Conservation (phyloP, 495 filamentous ascomycete species). For the Penicillium parvum region DNA sequence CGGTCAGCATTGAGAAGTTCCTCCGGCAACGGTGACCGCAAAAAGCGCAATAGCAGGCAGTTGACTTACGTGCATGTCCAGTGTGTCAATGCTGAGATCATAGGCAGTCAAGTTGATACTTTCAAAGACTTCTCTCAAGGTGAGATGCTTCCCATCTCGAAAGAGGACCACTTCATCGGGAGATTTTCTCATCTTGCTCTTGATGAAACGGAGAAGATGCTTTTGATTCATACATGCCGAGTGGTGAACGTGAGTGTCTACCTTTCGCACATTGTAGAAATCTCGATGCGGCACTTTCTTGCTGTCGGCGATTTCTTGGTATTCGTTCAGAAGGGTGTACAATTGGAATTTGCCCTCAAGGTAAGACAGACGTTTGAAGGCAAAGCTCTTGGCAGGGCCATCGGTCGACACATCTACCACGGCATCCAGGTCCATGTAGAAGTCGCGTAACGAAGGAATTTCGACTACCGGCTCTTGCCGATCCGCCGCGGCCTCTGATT, state of each 20-base stretch:
- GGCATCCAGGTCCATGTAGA: constrained; percentile 89
- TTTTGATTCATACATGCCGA: constrained; percentile 99
- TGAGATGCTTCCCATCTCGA: constrained; percentile 88
- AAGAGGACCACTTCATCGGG: constrained; percentile 91
- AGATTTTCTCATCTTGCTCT: constrained; percentile 98
- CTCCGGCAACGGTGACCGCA: too few species aligned
- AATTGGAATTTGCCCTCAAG: constrained; percentile 95
- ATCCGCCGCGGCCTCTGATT: constrained; percentile 54
- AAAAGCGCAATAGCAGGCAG: background rate
- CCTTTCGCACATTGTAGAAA: constrained; percentile 98
- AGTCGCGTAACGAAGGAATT: constrained; percentile 86
- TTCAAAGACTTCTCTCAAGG: constrained; percentile 88
- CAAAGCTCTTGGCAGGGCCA: constrained; percentile 94
- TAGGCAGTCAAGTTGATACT: constrained; percentile 96
- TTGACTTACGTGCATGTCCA: constrained; percentile 88
- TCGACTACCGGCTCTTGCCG: constrained; percentile 63
- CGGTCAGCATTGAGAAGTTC: too few species aligned
- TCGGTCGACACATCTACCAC: constrained; percentile 83
- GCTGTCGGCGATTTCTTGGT: constrained; percentile 95
- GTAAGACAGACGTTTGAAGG: constrained; percentile 89
- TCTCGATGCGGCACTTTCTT: constrained; percentile 96
- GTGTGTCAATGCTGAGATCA: constrained; percentile 95
- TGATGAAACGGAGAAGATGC: constrained; percentile 95
- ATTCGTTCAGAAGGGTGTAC: constrained; percentile 87
- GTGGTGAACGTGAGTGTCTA: constrained; percentile 98